Evolutionary conservation across 306 rosid genomes (phyloP).

Genomic region (Pyrus communis): DNA sequence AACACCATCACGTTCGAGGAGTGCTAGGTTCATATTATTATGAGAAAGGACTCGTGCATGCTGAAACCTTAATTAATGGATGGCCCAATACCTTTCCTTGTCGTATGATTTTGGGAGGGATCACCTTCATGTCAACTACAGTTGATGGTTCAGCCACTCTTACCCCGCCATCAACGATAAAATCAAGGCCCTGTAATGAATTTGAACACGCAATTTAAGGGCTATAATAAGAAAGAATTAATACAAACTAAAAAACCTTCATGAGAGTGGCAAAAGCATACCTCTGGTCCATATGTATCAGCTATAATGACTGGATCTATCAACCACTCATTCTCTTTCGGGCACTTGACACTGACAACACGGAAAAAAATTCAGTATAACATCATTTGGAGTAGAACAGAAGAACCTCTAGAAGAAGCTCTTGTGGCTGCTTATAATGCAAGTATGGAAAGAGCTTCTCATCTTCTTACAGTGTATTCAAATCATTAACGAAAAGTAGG

Average conservation of each 20-base stretch:
- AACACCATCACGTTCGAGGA: not conserved
- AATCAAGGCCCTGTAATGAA: constrained; percentile 79
- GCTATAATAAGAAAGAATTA: not conserved
- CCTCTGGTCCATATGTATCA: constrained; percentile 85
- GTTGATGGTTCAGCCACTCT: constrained; percentile 94
- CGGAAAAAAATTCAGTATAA: not conserved
- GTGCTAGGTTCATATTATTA: not conserved
- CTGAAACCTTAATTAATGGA: not conserved
- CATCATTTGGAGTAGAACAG: not conserved
- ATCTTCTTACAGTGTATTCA: not conserved
- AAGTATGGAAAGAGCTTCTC: not conserved
- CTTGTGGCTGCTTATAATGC: not conserved
- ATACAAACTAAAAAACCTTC: not conserved
- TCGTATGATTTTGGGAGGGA: constrained; percentile 71
- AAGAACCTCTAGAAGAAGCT: constrained; percentile 3
- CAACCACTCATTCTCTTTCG: constrained; percentile 75
- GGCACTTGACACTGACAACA: constrained; percentile 65
- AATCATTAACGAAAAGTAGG: not conserved
- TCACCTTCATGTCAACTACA: constrained; percentile 77
- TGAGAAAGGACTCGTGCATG: not conserved
- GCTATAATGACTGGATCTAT: constrained; percentile 81
- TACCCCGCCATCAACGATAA: constrained; percentile 80
- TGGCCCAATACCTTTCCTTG: constrained; percentile 71
- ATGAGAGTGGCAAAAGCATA: constrained; percentile 16
- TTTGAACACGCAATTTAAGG: constrained; percentile 7